Conservation (phyloP, 1,139 yeast species). For the Candida pseudocylindracea region DNA sequence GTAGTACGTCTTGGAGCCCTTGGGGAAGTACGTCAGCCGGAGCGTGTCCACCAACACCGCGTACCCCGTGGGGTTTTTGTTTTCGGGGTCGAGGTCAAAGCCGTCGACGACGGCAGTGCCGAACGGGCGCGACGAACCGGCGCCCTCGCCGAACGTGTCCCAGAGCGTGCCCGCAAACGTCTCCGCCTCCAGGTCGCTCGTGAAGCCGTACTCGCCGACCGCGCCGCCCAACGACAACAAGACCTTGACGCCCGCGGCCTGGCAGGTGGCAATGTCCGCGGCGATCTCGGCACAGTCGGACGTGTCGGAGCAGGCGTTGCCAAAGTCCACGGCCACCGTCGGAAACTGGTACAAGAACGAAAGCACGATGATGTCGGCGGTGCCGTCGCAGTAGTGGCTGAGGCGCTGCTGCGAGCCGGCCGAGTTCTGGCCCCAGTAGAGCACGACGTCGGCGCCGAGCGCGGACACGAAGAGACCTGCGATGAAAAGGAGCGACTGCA, state of each 20-base stretch:
- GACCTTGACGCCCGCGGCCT: conserved; percentile 52
- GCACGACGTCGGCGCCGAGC: conserved; percentile 19
- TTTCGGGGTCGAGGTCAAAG: conserved; percentile 22
- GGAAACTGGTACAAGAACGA: conserved; percentile 55
- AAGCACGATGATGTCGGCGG: conserved; percentile 50
- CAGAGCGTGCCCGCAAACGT: conserved; percentile 57
- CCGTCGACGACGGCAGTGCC: conserved; percentile 25
- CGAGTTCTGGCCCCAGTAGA: conserved; percentile 87
- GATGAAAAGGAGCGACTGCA: too few species aligned
- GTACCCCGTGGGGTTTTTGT: conserved; percentile 26
- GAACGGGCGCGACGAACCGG: conserved; percentile 48
- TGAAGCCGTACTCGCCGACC: conserved; percentile 59
- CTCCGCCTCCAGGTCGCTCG: conserved; percentile 36
- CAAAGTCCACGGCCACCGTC: conserved; percentile 33
- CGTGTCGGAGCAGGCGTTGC: conserved; percentile 36
- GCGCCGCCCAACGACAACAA: conserved; percentile 81
- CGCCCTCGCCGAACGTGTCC: conserved; percentile 72
- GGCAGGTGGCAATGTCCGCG: conserved; percentile 69
- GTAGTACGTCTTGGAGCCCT: conserved; percentile 40
- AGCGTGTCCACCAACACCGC: conserved; percentile 38
- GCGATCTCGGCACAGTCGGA: conserved; percentile 41
- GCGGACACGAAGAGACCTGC: too few species aligned
- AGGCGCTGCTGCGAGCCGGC: conserved; percentile 51
- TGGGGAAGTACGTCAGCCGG: conserved; percentile 29
- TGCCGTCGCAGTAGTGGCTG: conserved; percentile 43